Percentiles rank a stretch among this genome's conserved stretches.
Evolutionary conservation across 2,329 filamentous ascomycete genomes (phyloP).

Genomic region (Cladobotryum protrusum): DNA sequence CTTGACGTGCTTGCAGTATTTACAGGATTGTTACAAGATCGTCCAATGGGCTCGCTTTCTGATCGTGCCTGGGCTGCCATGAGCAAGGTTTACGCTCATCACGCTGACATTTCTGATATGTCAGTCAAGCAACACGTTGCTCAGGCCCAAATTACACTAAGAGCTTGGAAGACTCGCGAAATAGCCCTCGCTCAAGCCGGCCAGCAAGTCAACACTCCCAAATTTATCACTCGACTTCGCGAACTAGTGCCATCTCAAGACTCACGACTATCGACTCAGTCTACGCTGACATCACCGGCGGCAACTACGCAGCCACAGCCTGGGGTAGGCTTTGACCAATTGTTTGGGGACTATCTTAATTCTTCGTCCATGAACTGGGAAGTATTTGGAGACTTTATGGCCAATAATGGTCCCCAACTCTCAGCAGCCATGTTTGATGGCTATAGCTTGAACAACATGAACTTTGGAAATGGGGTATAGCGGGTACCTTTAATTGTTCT

Average conservation of each 20-base stretch:
- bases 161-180: constrained; percentile 49
- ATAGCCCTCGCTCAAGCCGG: constrained; percentile 33
- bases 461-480: not conserved
- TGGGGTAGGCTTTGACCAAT: constrained; percentile 34
- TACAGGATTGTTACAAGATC: constrained; percentile 46
- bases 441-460: constrained; percentile 16
- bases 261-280: constrained; percentile 24
- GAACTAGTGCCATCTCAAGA: constrained; percentile 36
- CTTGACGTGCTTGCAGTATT: constrained; percentile 50
- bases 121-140: constrained; percentile 37
- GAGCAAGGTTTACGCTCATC: constrained; percentile 40
- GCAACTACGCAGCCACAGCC: constrained; percentile 19
- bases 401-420: constrained; percentile 22
- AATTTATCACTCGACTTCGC: constrained; percentile 41
- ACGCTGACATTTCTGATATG: constrained; percentile 46
- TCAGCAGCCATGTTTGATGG: constrained; percentile 26
- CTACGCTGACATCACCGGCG: constrained; percentile 22
- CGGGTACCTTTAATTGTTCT: no score
- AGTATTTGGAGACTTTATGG: constrained; percentile 33
- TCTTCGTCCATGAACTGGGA: constrained; percentile 40
- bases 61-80: constrained; percentile 48
- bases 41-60: constrained; percentile 42
- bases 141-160: constrained; percentile 43
- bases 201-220: constrained; percentile 34
- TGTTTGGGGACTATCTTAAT: constrained; percentile 40